Conservation (phyloP, 331 rosid species). For the Saraca asoca region DNA sequence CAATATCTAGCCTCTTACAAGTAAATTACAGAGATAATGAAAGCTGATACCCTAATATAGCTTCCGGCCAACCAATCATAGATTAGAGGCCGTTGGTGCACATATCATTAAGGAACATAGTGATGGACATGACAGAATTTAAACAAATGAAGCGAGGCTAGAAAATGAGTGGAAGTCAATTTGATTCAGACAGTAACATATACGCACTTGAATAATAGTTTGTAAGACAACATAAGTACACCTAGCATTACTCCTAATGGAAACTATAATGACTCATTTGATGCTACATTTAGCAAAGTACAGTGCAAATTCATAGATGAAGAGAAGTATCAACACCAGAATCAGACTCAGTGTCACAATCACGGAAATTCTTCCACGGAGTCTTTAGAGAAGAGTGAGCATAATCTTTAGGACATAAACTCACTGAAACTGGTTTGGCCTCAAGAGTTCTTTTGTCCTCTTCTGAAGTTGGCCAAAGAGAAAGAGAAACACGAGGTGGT, state of each 20-base stretch:
- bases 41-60: constrained; percentile 1
- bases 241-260: no score
- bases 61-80: constrained; percentile 19
- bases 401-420: constrained; percentile 32
- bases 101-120: constrained; percentile 9
- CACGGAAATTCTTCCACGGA: constrained; percentile 41
- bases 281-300: constrained; percentile 32
- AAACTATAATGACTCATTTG: constrained; percentile 22
- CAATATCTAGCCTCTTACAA: constrained; percentile 12
- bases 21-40: constrained; percentile 26
- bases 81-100: constrained; percentile 18
- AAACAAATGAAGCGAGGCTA: no score
- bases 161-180: no score
- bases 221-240: no score
- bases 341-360: constrained; percentile 39
- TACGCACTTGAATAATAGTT: no score
- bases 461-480: constrained; percentile 61
- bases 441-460: constrained; percentile 16
- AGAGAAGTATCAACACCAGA: constrained; percentile 88
- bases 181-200: no score
- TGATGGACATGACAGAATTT: no score
- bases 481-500: constrained; percentile 45
- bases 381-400: constrained; percentile 24
- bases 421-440: constrained; percentile 34
- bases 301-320: constrained; percentile 56